Conservation (phyloP, 2,329 filamentous ascomycete species). For the Elsinoe batatas region DNA sequence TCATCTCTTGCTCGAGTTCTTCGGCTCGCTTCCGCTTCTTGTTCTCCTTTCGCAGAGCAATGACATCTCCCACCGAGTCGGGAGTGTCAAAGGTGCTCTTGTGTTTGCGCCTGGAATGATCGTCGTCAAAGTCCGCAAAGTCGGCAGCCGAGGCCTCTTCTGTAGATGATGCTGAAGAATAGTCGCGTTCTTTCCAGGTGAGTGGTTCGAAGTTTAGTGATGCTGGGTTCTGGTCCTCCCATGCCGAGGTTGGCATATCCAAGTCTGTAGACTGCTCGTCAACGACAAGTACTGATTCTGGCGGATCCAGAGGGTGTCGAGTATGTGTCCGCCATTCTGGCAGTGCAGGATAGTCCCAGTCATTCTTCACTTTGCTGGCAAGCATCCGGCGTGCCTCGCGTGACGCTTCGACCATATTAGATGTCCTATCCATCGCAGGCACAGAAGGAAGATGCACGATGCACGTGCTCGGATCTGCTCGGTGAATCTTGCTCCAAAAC, state of each 20-base stretch:
- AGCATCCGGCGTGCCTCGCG: conserved; percentile 34
- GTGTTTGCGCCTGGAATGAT: conserved; percentile 14
- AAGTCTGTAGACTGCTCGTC: not conserved
- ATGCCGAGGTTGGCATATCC: conserved; percentile 11
- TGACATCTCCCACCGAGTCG: conserved; percentile 31
- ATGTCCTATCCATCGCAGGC: not conserved
- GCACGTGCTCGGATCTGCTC: conserved; percentile 1
- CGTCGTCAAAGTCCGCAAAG: conserved; percentile 12
- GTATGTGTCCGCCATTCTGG: conserved; percentile 18
- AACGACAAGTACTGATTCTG: not conserved
- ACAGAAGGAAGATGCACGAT: conserved; percentile 1
- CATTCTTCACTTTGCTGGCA: conserved; percentile 33
- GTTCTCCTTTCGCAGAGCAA: conserved; percentile 21
- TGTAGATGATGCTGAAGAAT: conserved; percentile 24
- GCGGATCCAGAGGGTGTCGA: conserved; percentile 3
- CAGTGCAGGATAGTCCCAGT: conserved; percentile 36
- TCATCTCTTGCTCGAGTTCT: conserved; percentile 34
- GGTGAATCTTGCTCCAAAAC: not conserved
- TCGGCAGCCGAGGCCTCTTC: conserved; percentile 23
- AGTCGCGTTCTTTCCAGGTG: conserved; percentile 37
- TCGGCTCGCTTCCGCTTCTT: conserved; percentile 31
- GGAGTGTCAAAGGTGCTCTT: conserved; percentile 37
- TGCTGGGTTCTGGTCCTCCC: conserved; percentile 17
- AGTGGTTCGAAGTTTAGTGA: conserved; percentile 27
- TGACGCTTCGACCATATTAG: conserved; percentile 25